Base-by-base conservation (phyloP, 2,329 filamentous ascomycete genomes). In the Chaetomium olivaceum region DNA sequence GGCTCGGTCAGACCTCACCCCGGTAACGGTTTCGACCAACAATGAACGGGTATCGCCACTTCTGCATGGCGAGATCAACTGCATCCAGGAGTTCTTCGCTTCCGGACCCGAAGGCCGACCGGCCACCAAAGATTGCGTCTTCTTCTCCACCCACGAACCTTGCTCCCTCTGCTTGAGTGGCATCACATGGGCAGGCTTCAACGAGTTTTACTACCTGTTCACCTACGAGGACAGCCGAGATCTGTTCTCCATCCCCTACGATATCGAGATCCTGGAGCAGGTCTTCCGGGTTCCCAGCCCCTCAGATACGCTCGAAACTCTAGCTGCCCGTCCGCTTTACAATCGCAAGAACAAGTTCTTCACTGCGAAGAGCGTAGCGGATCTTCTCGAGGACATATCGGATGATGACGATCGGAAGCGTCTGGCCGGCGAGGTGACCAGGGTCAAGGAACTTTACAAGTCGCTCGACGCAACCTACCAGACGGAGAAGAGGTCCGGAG, bases 51-150 rank as follows among this genome's bases (percentile, higher is more conserved):
- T 73, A 0, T 86, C 84, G 4, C 85, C 85, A 1, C 78, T 87
- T 4, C 78, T 87, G 9, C 85, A 87, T 73, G 85, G 84, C 67
- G 85, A 87, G 69, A 85, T 87, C 74, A 84, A 86, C 74, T 87
- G 84, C 77, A 86, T 87, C 74, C 83, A 86, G 70, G 75, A 81
- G 36, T 87, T 87, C 76, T 87, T 85, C 75, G 78, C 78, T 0
- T 72, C 72, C 1, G 75, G 76, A 66, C 73, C 78, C 14, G 68
- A 74, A 56, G 63, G 54, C 33, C 68, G 75, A 1, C 71, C 80
- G 3, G 65, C 73, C 43, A 70, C 76, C 12, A 74, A 75, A 9
- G 82, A 84, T 70, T 86, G 84, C 75, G 71, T 87, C 72, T 87
- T 87, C 76, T 80, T 87, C 65, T 82, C 83, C 4, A 86, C 85